Conservation (phyloP, 306 rosid species). For the Ceratonia siliqua region DNA sequence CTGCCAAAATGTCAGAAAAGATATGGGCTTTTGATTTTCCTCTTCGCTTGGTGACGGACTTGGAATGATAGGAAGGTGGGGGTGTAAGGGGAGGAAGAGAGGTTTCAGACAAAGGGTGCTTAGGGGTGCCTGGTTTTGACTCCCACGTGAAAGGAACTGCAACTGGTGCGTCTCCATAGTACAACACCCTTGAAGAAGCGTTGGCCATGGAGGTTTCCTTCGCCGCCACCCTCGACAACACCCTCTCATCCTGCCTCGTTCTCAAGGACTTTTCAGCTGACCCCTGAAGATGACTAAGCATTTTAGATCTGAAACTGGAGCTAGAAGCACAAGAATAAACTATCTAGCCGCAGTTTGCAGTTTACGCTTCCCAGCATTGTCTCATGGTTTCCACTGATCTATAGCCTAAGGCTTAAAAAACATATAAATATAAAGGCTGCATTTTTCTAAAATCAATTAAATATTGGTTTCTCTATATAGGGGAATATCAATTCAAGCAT, state of each 20-base stretch:
- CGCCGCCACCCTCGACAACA: conserved; percentile 40
- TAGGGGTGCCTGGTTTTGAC: conserved; percentile 50
- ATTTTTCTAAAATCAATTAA: neutral
- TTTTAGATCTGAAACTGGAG: no score
- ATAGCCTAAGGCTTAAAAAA: no score
- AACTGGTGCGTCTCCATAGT: conserved; percentile 44
- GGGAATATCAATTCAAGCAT: conserved; percentile 15
- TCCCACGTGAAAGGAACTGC: conserved; percentile 57
- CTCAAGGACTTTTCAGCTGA: conserved; percentile 40
- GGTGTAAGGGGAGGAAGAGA: conserved; percentile 50
- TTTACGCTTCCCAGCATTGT: no score
- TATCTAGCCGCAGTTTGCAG: neutral
- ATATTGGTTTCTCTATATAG: conserved; percentile 2
- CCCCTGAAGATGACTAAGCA: conserved; percentile 23
- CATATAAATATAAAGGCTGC: no score
- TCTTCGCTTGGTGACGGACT: conserved; percentile 12
- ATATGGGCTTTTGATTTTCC: conserved; percentile 30
- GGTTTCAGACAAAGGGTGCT: conserved; percentile 41
- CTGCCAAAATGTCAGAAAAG: conserved; percentile 31
- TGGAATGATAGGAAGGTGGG: conserved; percentile 48
- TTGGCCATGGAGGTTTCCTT: conserved; percentile 41
- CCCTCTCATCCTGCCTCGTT: conserved; percentile 44
- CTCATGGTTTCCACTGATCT: no score
- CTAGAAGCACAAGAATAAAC: no score
- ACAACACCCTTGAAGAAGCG: conserved; percentile 45